A percentile compares a stretch with the other conserved stretches of the same genome.
Conservation (phyloP, 1,139 yeast genomes). For the Lodderomyces metapsilosis region DNA sequence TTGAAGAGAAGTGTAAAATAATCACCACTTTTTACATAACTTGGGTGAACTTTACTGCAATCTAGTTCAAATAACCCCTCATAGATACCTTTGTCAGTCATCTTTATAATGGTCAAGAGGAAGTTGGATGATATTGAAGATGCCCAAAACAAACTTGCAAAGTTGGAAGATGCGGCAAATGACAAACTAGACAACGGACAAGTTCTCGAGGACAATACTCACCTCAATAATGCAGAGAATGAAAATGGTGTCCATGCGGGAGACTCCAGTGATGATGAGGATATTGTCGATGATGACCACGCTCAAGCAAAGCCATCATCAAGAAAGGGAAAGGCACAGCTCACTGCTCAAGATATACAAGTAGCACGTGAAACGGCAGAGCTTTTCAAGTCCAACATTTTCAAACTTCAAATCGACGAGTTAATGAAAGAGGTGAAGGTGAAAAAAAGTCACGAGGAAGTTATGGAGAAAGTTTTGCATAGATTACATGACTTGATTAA, state of each 20-base stretch:
- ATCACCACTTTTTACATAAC: too few relatives aligned
- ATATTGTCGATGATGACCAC: constrained; percentile 16
- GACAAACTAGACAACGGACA: not conserved
- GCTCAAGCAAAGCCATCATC: constrained; percentile 15
- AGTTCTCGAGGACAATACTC: not conserved
- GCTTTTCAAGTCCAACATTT: constrained; percentile 87
- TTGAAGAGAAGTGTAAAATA: too few relatives aligned
- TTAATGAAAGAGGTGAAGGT: constrained; percentile 73
- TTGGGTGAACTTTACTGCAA: too few relatives aligned
- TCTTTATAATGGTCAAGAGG: not conserved
- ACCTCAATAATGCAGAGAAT: constrained; percentile 5
- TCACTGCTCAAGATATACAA: constrained; percentile 83
- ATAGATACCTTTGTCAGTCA: not conserved
- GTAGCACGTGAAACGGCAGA: constrained; percentile 93
- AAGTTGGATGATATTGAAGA: not conserved
- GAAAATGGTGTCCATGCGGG: constrained; percentile 6
- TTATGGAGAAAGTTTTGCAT: constrained; percentile 76
- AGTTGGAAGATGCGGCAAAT: constrained; percentile 5
- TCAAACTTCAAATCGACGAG: constrained; percentile 92
- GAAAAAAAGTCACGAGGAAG: constrained; percentile 63
- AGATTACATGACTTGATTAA: constrained; percentile 70
- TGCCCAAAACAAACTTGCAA: not conserved
- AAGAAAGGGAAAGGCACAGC: constrained; percentile 36
- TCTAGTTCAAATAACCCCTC: not conserved
- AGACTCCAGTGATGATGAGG: constrained; percentile 12